Evolutionary conservation across 2,329 filamentous ascomycete species (phyloP), one percentile per base, ranked within the genome.

Genomic region (Rhynchosporium secalis): DNA sequence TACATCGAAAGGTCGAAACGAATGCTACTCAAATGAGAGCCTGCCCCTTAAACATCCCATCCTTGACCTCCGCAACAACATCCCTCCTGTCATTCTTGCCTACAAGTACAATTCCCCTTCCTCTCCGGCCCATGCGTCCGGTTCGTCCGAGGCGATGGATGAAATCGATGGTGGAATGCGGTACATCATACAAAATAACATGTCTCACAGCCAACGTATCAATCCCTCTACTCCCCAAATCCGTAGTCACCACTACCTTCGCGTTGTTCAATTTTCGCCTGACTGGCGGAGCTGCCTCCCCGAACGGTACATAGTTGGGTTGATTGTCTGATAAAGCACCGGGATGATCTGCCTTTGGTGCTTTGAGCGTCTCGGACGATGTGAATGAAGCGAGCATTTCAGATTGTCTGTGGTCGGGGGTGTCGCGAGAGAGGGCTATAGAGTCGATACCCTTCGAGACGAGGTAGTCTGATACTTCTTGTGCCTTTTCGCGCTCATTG

Each of bases 111-210:
- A 98, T 87, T 26, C 92, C 95, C 61, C 93, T 83, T 15, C 95
- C 95, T 74, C 95, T 84, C 65, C 92, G 85, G 2, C 92, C 92
- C 92, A 98, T 98, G 40, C 95, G 85, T 0, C 95, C 95, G 1
- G 95, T 92, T 62, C 95, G 85, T 15, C 95, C 95, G 4, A 98
- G 85, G 15, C 96, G 89, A 76, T 99, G 96, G 72, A 99, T 97
- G 72, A 99, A 99, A 76, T 99, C 96, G 64, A 99, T 96, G 0
- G 92, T 96, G 0, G 91, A 96, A 74, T 98, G 94, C 4, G 95
- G 95, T n/a, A 99, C 94, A 74, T 99, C 92, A 75, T 96, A 98
- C 31, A 99, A 78, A 60, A 99, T 88, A 58, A 99, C 95, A 69
- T 96, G 91, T 62, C 91, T 85, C 20, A 98, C 94, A 20, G 91